These are phyloP conservation scores for Irpex lacteus DNA, from an alignment of 1,284 basidiomycete species.

Conservation along the genomic window DNA sequence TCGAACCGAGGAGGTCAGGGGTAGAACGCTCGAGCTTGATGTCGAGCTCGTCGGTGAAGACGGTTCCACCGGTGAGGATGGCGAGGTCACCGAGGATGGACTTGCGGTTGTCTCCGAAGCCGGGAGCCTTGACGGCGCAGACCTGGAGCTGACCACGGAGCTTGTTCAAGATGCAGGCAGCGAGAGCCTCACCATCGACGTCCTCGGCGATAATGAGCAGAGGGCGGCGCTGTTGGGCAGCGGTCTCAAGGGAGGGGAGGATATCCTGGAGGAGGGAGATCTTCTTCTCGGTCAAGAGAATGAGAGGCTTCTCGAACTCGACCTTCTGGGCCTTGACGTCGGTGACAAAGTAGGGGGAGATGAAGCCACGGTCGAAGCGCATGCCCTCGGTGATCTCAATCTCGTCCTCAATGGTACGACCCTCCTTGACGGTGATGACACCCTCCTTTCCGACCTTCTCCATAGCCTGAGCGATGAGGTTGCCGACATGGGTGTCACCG, in stretches of 20 bases:
- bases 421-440: constrained; percentile 99
- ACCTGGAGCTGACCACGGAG: constrained; percentile 95
- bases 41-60: constrained; percentile 98
- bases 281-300: constrained; percentile 97
- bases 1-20: constrained; percentile 87
- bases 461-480: constrained; percentile 99
- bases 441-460: constrained; percentile 99
- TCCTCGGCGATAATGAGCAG: constrained; percentile 97
- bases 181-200: constrained; percentile 95
- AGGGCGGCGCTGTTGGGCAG: constrained; percentile 89
- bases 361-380: constrained; percentile 99
- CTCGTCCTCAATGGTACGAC: constrained; percentile 95
- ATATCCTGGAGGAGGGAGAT: constrained; percentile 95
- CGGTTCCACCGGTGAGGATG: constrained; percentile 95
- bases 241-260: constrained; percentile 90
- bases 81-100: constrained; percentile 95
- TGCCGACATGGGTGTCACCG: constrained; percentile 91
- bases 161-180: constrained; percentile 98
- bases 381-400: constrained; percentile 99
- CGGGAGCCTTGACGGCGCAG: constrained; percentile 93
- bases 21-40: constrained; percentile 96
- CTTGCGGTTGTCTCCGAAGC: constrained; percentile 99
- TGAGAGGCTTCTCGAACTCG: constrained; percentile 96
- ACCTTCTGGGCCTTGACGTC: constrained; percentile 97
- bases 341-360: constrained; percentile 98